Percentiles rank a stretch among this genome's conserved stretches.
These are phyloP conservation scores for Pleurotus pulmonarius DNA, from an alignment of 768 basidiomycete genomes.

Conservation along the genomic window DNA sequence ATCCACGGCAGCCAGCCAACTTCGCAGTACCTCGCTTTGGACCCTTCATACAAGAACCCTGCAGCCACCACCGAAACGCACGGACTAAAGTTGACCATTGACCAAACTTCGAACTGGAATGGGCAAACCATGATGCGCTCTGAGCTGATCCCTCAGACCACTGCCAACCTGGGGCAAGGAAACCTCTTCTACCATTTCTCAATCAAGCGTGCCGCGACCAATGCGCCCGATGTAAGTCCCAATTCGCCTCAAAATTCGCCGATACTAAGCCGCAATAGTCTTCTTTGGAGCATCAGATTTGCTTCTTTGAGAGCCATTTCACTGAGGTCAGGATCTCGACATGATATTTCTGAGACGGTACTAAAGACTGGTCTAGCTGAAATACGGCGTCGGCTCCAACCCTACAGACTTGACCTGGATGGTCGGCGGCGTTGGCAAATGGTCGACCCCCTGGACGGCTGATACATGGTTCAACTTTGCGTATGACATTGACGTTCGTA, in stretches of 20 bases:
- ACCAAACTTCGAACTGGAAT: slow-evolving; percentile 53
- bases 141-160: slow-evolving; percentile 43
- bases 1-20: slow-evolving; percentile 55
- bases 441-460: slow-evolving; percentile 46
- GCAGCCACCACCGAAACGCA: slow-evolving; percentile 45
- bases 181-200: slow-evolving; percentile 65
- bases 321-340: slow-evolving; percentile 38
- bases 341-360: background rate
- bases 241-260: background rate
- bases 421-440: slow-evolving; percentile 40
- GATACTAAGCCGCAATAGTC: slow-evolving; percentile 26
- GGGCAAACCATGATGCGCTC: slow-evolving; percentile 41
- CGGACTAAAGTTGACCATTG: slow-evolving; percentile 53
- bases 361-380: slow-evolving; percentile 31
- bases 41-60: slow-evolving; percentile 54
- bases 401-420: slow-evolving; percentile 51
- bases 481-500: slow-evolving; percentile 56
- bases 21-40: slow-evolving; percentile 48
- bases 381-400: slow-evolving; percentile 52
- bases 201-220: slow-evolving; percentile 41
- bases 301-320: slow-evolving; percentile 64
- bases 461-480: slow-evolving; percentile 65
- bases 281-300: slow-evolving; percentile 54
- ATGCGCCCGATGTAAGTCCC: slow-evolving; percentile 45
- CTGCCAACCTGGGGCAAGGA: slow-evolving; percentile 51